Percentiles rank a stretch among this genome's conserved stretches.
Evolutionary conservation across 192 early-diverging fungal genomes (phyloP).

Genomic region (Entomortierella beljakovae): DNA sequence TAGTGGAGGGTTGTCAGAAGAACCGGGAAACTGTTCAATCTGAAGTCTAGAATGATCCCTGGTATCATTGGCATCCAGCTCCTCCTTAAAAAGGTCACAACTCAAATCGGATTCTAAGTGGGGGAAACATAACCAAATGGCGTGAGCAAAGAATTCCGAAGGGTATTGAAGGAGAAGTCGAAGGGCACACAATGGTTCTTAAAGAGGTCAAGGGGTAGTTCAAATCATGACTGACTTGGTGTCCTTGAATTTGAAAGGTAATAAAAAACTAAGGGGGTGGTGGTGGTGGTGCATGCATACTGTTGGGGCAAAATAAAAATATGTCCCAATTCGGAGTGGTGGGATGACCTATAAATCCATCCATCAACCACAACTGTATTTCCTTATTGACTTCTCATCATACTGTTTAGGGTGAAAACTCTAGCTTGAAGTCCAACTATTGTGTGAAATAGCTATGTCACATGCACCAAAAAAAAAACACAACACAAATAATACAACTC

Average conservation of each 20-base stretch:
- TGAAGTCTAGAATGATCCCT: constrained; percentile 25
- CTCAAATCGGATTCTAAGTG: constrained; percentile 45
- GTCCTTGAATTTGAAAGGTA: too few relatives aligned
- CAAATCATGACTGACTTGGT: background rate
- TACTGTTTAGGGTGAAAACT: too few relatives aligned
- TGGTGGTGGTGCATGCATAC: background rate
- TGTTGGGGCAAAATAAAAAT: constrained; percentile 21
- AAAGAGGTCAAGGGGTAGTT: background rate
- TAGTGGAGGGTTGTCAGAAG: constrained; percentile 5
- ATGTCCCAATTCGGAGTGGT: too few relatives aligned
- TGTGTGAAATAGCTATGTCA: too few relatives aligned
- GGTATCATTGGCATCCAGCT: constrained; percentile 32
- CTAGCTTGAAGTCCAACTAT: too few relatives aligned
- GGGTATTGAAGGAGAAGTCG: background rate
- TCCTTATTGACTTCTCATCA: too few relatives aligned
- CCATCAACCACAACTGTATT: too few relatives aligned
- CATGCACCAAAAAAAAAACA: too few relatives aligned
- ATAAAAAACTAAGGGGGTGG: background rate
- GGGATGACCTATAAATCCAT: too few relatives aligned
- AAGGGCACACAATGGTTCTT: background rate
- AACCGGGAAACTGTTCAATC: constrained; percentile 7
- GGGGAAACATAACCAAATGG: background rate
- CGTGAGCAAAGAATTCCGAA: background rate
- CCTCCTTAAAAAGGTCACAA: constrained; percentile 52
- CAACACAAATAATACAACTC: too few relatives aligned